Evolutionary conservation across 2,329 filamentous ascomycete species (phyloP), one percentile per base, ranked within the genome.

Genomic region (Tolypocladium tropicale): DNA sequence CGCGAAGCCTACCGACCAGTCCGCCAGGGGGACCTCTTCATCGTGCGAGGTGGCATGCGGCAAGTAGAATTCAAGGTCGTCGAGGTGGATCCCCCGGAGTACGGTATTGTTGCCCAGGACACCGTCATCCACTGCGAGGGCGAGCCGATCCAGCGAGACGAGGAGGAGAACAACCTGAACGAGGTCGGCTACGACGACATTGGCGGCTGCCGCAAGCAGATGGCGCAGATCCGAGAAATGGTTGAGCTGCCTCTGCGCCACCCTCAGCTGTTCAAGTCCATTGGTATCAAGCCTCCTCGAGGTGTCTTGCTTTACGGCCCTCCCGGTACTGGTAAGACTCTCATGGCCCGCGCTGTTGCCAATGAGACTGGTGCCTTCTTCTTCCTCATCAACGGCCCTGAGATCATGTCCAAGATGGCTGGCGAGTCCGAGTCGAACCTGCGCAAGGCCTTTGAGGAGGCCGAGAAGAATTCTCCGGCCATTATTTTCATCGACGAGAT

Each of bases 351-450:
- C 75, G 94, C 94, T 61, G 94, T 99, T 56, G 94, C 94, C 75
- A 97, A 97, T 77, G 94, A 97, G 81, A 97, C 94, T 36, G 94
- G 94, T 67, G 93, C 93, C 52, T 97, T 97, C 80, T 99, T 99
- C 80, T 97, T 99, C 85, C 78, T 97, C 61, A 97, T 99, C 83
- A 97, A 97, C 76, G 93, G 94, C 62, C 94, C 94, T 54, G 94
- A 97, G 74, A 97, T 99, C 78, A 97, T 99, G 94, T 96, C 93
- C 58, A 97, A 97, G 84, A 97, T 97, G 94, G 94, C 94, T 58
- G 94, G 94, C 83, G 94, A 99, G 76, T 97, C 94, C 58, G 94
- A 97, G 75, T 97, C 93, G 58, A 97, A 97, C 74, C 76, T 99
- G 64, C 88, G 94, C 67, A 97, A 97, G 78, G 94, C 94, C n/a